phyloP scores from a whole-genome alignment of 805 yeast species.

The Monosporozyma solicola region DNA sequence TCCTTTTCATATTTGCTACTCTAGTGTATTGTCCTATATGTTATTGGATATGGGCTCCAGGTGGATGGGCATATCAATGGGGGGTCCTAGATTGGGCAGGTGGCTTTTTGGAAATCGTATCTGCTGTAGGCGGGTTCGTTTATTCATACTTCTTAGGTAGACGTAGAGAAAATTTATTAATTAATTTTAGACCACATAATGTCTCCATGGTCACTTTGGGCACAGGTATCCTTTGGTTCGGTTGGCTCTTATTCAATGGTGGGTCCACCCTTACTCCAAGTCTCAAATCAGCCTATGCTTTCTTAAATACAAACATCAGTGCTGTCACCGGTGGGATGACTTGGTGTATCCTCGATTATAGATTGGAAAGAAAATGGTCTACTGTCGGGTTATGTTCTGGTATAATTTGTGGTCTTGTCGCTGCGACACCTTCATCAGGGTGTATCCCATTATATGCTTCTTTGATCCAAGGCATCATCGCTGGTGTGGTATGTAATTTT shows the following conservation, averaged over 20 bases:
- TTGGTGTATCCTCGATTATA: slow-evolving; percentile 85
- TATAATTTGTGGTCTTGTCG: slow-evolving; percentile 88
- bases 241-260: slow-evolving; percentile 95
- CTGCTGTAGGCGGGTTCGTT: slow-evolving; percentile 87
- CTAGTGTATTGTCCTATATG: slow-evolving; percentile 91
- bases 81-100: slow-evolving; percentile 96
- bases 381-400: slow-evolving; percentile 95
- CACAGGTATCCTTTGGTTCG: slow-evolving; percentile 79
- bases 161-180: slow-evolving; percentile 63
- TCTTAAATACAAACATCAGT: slow-evolving; percentile 82
- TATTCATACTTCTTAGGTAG: slow-evolving; percentile 74
- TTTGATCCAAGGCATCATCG: slow-evolving; percentile 67
- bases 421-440: slow-evolving; percentile 95
- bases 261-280: slow-evolving; percentile 80
- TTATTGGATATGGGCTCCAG: slow-evolving; percentile 88
- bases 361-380: slow-evolving; percentile 85
- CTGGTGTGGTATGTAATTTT: slow-evolving; percentile 83
- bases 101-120: slow-evolving; percentile 89
- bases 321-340: slow-evolving; percentile 87
- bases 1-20: slow-evolving; percentile 82
- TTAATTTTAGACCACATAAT: slow-evolving; percentile 91
- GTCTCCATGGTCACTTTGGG: slow-evolving; percentile 87
- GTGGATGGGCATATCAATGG: slow-evolving; percentile 91
- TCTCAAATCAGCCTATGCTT: slow-evolving; percentile 75
- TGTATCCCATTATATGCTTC: slow-evolving; percentile 88